phyloP scores from a whole-genome alignment of 2,329 filamentous ascomycete species.

The Aureobasidium sp. region DNA sequence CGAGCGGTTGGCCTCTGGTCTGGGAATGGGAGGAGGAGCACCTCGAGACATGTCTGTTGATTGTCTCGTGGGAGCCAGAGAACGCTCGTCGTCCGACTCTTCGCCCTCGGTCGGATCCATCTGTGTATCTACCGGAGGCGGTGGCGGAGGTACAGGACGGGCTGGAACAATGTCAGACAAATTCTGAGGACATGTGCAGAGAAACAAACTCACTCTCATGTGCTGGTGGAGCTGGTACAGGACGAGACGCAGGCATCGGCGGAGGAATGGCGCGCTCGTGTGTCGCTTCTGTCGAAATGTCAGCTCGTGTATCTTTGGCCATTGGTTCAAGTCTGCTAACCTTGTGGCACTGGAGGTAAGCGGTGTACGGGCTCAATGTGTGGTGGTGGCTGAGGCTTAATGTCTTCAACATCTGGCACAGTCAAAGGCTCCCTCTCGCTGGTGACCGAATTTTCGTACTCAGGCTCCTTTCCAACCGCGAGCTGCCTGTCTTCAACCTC shows the following conservation, averaged over 20 bases:
- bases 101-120: slow-evolving; percentile 68
- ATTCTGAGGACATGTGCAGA: slow-evolving; percentile 17
- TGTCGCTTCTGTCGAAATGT: not conserved
- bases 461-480: slow-evolving; percentile 44
- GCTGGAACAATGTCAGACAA: slow-evolving; percentile 36
- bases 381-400: slow-evolving; percentile 35
- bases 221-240: slow-evolving; percentile 43
- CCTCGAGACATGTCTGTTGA: not conserved
- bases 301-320: not conserved
- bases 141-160: slow-evolving; percentile 52
- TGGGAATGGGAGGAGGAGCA: slow-evolving; percentile 28
- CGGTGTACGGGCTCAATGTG: slow-evolving; percentile 31
- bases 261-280: slow-evolving; percentile 23
- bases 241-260: slow-evolving; percentile 30
- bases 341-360: slow-evolving; percentile 33
- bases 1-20: slow-evolving; percentile 19
- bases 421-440: slow-evolving; percentile 37
- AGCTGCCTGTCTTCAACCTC: slow-evolving; percentile 36
- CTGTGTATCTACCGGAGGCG: slow-evolving; percentile 39
- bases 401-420: slow-evolving; percentile 49
- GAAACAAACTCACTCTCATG: slow-evolving; percentile 27
- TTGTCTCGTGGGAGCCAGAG: slow-evolving; percentile 45
- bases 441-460: slow-evolving; percentile 34
- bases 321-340: not conserved
- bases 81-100: slow-evolving; percentile 72